Percentiles rank a stretch among this genome's conserved stretches.
Evolutionary conservation across 441 rosid genomes (phyloP).

Genomic region (Gossypium armourianum): DNA sequence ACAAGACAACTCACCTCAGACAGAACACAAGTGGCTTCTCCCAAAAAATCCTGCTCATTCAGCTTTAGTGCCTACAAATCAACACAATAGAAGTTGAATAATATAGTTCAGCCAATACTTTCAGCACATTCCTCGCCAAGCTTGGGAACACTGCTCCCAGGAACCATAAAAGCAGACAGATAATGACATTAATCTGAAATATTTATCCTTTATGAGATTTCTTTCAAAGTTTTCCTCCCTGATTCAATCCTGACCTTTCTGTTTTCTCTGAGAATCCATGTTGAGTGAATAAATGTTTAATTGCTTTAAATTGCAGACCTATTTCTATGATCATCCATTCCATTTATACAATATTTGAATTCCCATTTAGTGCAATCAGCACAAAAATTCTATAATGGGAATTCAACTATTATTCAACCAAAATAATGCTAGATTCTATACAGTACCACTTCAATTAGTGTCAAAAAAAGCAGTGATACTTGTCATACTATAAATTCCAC

Average conservation of each 20-base stretch:
- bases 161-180: background rate
- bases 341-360: background rate
- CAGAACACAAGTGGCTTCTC: constrained; percentile 63
- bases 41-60: constrained; percentile 63
- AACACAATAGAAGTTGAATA: constrained; percentile 9
- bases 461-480: background rate
- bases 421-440: background rate
- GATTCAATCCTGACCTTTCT: background rate
- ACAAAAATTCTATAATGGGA: background rate
- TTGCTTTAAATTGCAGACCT: background rate
- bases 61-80: constrained; percentile 47
- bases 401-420: background rate
- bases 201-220: background rate
- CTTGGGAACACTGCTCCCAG: background rate
- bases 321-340: background rate
- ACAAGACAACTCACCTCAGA: constrained; percentile 42
- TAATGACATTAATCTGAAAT: background rate
- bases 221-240: background rate
- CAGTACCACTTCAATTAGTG: background rate
- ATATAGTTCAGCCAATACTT: background rate
- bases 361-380: background rate
- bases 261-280: background rate
- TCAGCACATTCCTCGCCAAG: background rate
- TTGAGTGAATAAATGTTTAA: background rate
- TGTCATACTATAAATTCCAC: background rate